Base-by-base conservation (phyloP, 192 early-diverging fungal genomes). In the Neocallimastix lanati region DNA sequence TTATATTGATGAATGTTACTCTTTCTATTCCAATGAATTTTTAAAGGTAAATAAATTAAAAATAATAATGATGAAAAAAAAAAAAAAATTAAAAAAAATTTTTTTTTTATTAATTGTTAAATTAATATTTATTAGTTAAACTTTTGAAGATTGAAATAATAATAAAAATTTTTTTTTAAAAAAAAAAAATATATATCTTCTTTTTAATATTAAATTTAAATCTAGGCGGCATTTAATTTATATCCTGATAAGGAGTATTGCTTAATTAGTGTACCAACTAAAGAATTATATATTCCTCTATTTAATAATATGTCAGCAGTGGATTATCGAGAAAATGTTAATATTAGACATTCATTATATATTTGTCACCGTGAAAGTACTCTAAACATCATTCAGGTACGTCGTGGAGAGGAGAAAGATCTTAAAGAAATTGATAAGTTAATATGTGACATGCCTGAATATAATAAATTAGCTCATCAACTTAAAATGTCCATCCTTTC, bases 231-330 rank as follows among this genome's bases (percentile, higher is more conserved):
- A 13, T 89, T 88, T 78, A 28, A 77, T 21, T 28, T 83, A 30
- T 89, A 83, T 78, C 82, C 83, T 0, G 88, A 86, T 15, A 29
- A 82, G 25, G 87, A 90, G 67, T 90, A 85, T 50, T 90, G 88
- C 50, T 85, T 84, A 13, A 80, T 90, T 2, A 86, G 85, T 9
- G 77, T 87, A 28, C 82, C 87, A 4, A 80, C 87, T 9, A 82
- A 77, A 12, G 67, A 78, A 33, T 82, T 84, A 12, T 86, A 85
- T 76, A 82, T 85, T 27, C 82, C 87, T 14, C 81, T 89, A 76
- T 50, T 88, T 25, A 82, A 78, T 78, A 78, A 78, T 28, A 86
- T 88, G 78, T 80, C 78, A 4, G 28, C 35, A 58, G 81, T 84
- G 16, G 81, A 79, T 27, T 78, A 80, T 28, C 28, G 82, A 76